phyloP scores from a whole-genome alignment of 352 stramenopile genomes.

The Pythium guiyangense region DNA sequence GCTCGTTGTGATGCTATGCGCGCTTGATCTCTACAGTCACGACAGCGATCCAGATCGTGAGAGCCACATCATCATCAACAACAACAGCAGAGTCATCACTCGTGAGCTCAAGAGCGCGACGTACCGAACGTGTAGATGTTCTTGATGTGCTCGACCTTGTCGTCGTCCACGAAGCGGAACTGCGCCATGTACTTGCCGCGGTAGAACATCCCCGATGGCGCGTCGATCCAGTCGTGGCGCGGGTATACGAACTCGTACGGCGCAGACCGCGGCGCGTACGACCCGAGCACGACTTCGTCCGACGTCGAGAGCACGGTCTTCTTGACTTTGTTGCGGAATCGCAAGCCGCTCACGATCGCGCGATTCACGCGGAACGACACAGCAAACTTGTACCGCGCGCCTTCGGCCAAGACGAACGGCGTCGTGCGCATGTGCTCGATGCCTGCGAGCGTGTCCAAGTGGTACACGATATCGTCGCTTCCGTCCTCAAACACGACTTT shows the following conservation, averaged over 20 bases:
- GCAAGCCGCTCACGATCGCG: conserved; percentile 78
- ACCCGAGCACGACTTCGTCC: conserved; percentile 83
- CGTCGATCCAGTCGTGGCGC: conserved; percentile 74
- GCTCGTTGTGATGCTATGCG: conserved; percentile 10
- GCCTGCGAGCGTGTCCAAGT: conserved; percentile 59
- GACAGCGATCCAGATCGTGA: neutral
- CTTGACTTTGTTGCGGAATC: conserved; percentile 85
- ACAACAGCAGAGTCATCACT: neutral
- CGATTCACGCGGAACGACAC: conserved; percentile 85
- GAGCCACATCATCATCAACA: neutral
- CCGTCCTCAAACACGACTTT: conserved; percentile 82
- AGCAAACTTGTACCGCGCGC: conserved; percentile 76
- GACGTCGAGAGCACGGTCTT: conserved; percentile 70
- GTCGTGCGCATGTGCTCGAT: conserved; percentile 69
- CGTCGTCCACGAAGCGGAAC: conserved; percentile 69
- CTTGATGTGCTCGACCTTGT: conserved; percentile 63
- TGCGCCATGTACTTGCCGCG: conserved; percentile 83
- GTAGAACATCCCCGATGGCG: conserved; percentile 83
- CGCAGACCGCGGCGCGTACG: conserved; percentile 68
- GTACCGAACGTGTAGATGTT: conserved; percentile 74
- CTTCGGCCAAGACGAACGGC: conserved; percentile 73
- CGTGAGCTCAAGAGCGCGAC: too few relatives aligned
- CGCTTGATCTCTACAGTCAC: conserved; percentile 51
- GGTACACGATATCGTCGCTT: conserved; percentile 59
- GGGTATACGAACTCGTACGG: conserved; percentile 86